Evolutionary conservation across 1,139 yeast genomes (phyloP).

Genomic region (Saccharomyces hybrid): DNA sequence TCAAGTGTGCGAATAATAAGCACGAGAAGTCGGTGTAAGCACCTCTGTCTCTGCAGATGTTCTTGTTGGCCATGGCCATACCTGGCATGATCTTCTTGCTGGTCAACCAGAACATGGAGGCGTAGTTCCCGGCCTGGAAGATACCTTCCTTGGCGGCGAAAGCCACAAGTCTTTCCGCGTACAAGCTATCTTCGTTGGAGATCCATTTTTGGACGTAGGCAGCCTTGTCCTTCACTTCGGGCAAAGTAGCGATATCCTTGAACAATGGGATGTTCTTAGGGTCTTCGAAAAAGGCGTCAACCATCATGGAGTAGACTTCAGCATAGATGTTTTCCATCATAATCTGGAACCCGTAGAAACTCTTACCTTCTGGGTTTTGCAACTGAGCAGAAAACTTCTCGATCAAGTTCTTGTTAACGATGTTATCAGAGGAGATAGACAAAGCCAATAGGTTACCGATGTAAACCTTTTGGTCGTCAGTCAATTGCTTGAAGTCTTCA

Average conservation of each 20-base stretch:
- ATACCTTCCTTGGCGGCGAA: conserved; percentile 99
- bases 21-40: conserved; percentile 97
- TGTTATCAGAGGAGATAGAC: conserved; percentile 97
- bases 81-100: conserved; percentile 99
- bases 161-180: conserved; percentile 92
- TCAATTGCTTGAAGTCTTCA: conserved; percentile 82
- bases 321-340: conserved; percentile 99
- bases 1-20: conserved; percentile 83
- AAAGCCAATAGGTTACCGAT: conserved; percentile 91
- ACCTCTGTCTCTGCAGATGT: conserved; percentile 97
- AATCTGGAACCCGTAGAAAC: conserved; percentile 97
- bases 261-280: conserved; percentile 79
- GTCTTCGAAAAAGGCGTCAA: conserved; percentile 92
- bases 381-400: conserved; percentile 97
- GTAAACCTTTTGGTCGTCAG: conserved; percentile 84
- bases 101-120: conserved; percentile 96
- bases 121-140: conserved; percentile 95
- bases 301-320: conserved; percentile 89
- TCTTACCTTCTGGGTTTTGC: conserved; percentile 94
- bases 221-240: conserved; percentile 91
- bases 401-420: conserved; percentile 92
- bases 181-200: conserved; percentile 73
- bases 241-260: conserved; percentile 90
- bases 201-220: conserved; percentile 99
- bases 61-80: conserved; percentile 89